phyloP scores from a whole-genome alignment of 768 basidiomycete species.

The Saitozyma podzolica region DNA sequence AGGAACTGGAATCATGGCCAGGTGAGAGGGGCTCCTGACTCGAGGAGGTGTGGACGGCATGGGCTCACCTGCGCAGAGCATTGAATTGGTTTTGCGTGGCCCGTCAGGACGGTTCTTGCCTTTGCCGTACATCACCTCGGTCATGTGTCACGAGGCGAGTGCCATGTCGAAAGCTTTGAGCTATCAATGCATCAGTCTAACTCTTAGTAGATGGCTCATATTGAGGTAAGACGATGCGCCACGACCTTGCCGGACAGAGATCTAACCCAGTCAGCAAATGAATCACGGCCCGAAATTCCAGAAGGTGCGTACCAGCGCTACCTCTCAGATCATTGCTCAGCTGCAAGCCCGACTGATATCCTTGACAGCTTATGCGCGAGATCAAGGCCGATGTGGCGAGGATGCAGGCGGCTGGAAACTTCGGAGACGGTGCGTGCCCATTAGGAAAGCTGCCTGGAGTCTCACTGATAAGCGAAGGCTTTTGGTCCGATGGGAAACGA shows the following conservation, averaged over 20 bases:
- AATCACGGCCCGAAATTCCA: conserved; percentile 49
- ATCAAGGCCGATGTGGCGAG: conserved; percentile 43
- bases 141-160: conserved; percentile 51
- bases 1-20: conserved; percentile 53
- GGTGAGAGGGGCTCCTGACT: conserved; percentile 11
- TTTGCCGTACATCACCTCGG: conserved; percentile 42
- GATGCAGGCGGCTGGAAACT: conserved; percentile 46
- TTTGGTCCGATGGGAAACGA: conserved; percentile 49
- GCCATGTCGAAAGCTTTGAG: background rate
- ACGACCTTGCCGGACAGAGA: too few species aligned
- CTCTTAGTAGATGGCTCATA: conserved; percentile 38
- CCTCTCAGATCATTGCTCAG: background rate
- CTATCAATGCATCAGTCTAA: background rate
- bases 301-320: conserved; percentile 21
- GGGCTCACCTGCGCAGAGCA: conserved; percentile 23
- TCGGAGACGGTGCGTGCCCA: conserved; percentile 43
- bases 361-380: conserved; percentile 36
- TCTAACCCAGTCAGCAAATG: conserved; percentile 52
- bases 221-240: conserved; percentile 30
- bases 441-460: background rate
- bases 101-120: conserved; percentile 43
- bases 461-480: conserved; percentile 26
- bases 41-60: background rate
- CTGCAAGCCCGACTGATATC: conserved; percentile 1
- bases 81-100: conserved; percentile 48